These are phyloP conservation scores for Aphanocladium album DNA, from an alignment of 2,329 filamentous ascomycete species.

Conservation along the genomic window DNA sequence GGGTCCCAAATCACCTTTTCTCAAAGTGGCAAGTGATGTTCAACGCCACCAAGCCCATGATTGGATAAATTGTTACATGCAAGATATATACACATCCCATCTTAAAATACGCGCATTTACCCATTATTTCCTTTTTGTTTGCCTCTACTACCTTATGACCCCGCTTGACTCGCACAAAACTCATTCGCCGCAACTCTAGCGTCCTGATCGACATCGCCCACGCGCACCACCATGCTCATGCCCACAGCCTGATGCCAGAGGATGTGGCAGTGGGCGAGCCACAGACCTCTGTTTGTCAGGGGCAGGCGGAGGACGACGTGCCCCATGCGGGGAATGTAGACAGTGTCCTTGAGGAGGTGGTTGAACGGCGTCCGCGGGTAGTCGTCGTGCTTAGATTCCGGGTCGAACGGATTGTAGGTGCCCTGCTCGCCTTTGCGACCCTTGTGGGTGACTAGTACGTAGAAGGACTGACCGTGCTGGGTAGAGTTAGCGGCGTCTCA, in stretches of 20 bases:
- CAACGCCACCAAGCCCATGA: no score
- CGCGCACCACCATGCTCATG: constrained; percentile 33
- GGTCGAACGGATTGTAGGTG: constrained; percentile 12
- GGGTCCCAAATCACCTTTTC: no score
- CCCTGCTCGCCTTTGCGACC: constrained; percentile 11
- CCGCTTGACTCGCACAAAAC: constrained; percentile 6
- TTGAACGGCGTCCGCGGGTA: constrained; percentile 7
- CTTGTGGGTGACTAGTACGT: constrained; percentile 14
- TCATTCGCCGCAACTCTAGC: not conserved
- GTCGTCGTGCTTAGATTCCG: constrained; percentile 2
- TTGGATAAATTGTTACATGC: not conserved
- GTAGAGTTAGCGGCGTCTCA: not conserved
- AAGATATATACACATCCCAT: not conserved
- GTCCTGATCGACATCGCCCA: constrained; percentile 4
- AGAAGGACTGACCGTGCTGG: constrained; percentile 18
- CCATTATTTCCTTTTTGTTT: no score
- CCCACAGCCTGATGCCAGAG: constrained; percentile 34
- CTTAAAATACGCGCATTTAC: no score
- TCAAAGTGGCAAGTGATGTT: no score
- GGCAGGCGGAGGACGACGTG: constrained; percentile 30
- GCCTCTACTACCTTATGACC: not conserved
- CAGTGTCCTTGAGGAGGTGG: constrained; percentile 30
- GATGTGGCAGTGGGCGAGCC: constrained; percentile 35
- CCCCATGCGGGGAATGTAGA: constrained; percentile 29
- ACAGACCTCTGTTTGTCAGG: constrained; percentile 32